Percentiles rank a stretch among this genome's conserved stretches.
Evolutionary conservation across 257 asterid genomes (phyloP).

Genomic region (Forsythia suspensa): DNA sequence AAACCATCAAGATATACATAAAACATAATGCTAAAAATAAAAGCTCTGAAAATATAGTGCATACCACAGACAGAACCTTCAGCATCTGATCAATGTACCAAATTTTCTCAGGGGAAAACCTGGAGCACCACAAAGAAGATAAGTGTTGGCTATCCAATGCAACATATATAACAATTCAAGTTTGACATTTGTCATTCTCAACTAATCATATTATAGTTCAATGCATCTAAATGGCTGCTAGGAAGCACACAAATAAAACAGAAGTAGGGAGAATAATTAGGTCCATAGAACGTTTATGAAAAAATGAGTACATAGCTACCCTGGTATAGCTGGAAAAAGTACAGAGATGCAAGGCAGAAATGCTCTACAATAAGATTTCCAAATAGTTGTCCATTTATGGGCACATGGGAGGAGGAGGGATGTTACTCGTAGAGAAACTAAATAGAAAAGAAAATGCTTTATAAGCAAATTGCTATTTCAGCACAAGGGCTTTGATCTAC

Average conservation of each 20-base stretch:
- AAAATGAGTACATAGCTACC: neutral
- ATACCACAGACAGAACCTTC: conserved; percentile 91
- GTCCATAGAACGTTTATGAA: conserved; percentile 3
- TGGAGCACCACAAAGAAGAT: conserved; percentile 43
- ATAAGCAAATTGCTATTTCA: conserved; percentile 16
- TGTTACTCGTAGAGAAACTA: conserved; percentile 3
- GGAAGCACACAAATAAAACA: neutral
- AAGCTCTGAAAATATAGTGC: conserved; percentile 18
- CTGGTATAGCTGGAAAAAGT: conserved; percentile 3
- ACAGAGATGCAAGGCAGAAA: neutral
- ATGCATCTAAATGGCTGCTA: conserved; percentile 12
- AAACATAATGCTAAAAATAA: conserved; percentile 8
- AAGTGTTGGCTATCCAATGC: conserved; percentile 30
- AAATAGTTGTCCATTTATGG: conserved; percentile 13
- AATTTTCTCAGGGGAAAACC: conserved; percentile 88
- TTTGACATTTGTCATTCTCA: conserved; percentile 12
- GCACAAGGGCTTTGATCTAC: neutral
- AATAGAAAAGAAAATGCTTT: conserved; percentile 12
- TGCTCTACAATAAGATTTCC: conserved; percentile 11
- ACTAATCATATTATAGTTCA: neutral
- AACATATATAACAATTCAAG: conserved; percentile 26
- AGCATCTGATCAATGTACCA: conserved; percentile 99
- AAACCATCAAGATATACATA: conserved; percentile 19
- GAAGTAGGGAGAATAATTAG: neutral
- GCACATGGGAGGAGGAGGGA: conserved; percentile 3